These are phyloP conservation scores for Suhomyces kilbournensis DNA, from an alignment of 805 yeast species.

Conservation along the genomic window DNA sequence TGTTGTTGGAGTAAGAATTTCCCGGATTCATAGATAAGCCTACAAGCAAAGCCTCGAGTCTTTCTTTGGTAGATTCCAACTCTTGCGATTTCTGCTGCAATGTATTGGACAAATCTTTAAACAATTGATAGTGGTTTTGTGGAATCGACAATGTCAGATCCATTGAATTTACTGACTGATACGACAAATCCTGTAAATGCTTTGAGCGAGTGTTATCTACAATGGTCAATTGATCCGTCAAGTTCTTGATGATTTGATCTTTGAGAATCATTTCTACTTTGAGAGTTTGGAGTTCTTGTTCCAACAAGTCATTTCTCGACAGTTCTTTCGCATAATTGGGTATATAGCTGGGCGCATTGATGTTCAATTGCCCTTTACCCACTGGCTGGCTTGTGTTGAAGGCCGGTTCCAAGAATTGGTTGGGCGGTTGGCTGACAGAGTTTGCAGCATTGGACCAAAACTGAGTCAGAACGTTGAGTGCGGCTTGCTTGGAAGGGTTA, in stretches of 20 bases:
- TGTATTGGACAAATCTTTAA: conserved; percentile 46
- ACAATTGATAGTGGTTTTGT: conserved; percentile 42
- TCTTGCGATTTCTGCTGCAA: conserved; percentile 47
- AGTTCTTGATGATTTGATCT: conserved; percentile 40
- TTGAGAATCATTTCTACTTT: conserved; percentile 54
- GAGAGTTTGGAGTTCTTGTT: conserved; percentile 26
- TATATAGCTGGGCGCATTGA: conserved; percentile 31
- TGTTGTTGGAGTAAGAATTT: conserved; percentile 3
- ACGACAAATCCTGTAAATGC: conserved; percentile 9
- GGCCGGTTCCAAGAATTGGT: background rate
- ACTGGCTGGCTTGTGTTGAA: conserved; percentile 5
- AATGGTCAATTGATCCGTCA: conserved; percentile 31
- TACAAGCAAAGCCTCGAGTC: conserved; percentile 58
- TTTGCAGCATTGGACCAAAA: conserved; percentile 2
- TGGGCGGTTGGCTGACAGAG: background rate
- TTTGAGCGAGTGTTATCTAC: conserved; percentile 12
- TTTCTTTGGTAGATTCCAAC: conserved; percentile 55
- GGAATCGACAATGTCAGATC: conserved; percentile 35
- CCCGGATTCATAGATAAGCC: conserved; percentile 19
- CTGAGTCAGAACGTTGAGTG: background rate
- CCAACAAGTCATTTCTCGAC: conserved; percentile 12
- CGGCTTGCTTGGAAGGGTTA: background rate
- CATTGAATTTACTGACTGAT: conserved; percentile 4
- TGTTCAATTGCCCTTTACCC: conserved; percentile 18
- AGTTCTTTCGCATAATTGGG: conserved; percentile 14